phyloP scores from a whole-genome alignment of 2,329 filamentous ascomycete genomes.

The Fusarium sp. region DNA sequence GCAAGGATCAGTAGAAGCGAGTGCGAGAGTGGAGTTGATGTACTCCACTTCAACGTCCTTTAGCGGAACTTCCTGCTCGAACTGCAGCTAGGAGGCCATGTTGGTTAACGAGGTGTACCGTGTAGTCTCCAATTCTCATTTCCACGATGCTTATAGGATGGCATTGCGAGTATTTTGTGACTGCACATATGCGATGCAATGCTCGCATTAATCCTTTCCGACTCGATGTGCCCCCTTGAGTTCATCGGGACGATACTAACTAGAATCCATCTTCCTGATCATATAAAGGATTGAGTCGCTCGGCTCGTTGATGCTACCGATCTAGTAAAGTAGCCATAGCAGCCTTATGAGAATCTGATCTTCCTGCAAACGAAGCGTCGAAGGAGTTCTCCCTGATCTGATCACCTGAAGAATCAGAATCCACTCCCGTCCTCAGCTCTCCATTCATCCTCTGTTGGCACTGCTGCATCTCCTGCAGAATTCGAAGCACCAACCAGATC shows the following conservation, averaged over 20 bases:
- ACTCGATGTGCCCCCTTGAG: too few relatives aligned
- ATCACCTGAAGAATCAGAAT: background rate
- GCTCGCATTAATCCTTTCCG: background rate
- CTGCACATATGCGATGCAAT: too few relatives aligned
- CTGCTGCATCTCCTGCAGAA: background rate
- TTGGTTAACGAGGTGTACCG: constrained; percentile 1
- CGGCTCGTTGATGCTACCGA: background rate
- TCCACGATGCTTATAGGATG: constrained; percentile 3
- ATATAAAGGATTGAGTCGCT: background rate
- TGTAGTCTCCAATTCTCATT: background rate
- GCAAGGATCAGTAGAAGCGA: constrained; percentile 18
- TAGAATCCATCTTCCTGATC: background rate
- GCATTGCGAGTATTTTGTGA: background rate
- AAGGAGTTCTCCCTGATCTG: background rate
- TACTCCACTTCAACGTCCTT: constrained; percentile 27
- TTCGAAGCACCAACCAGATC: too few relatives aligned
- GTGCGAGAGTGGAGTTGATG: constrained; percentile 30
- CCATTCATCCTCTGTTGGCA: constrained; percentile 9
- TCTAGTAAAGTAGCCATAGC: background rate
- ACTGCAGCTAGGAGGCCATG: constrained; percentile 1
- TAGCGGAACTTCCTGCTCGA: background rate
- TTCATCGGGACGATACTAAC: background rate
- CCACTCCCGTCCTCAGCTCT: background rate
- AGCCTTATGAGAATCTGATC: background rate
- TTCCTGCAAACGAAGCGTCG: constrained; percentile 1